Conservation (phyloP, 805 yeast genomes). For the Kurtzmaniella cleridarum region DNA sequence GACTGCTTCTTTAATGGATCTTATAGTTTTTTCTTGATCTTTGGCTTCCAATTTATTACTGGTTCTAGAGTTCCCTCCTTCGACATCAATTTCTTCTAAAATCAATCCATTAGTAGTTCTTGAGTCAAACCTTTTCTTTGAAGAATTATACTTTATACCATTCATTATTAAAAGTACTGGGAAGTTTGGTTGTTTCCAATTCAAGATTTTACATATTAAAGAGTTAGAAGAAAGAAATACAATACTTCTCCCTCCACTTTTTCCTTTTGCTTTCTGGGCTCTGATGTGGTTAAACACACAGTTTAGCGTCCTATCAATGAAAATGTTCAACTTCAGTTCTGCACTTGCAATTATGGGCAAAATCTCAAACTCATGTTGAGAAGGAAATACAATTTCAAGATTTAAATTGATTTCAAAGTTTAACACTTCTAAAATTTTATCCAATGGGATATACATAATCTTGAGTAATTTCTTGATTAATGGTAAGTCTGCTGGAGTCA, state of each 20-base stretch:
- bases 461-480: constrained; percentile 41
- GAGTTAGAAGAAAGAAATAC: constrained; percentile 85
- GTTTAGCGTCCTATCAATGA: constrained; percentile 68
- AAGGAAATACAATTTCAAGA: constrained; percentile 74
- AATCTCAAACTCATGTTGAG: constrained; percentile 37
- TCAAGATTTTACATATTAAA: constrained; percentile 83
- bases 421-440: constrained; percentile 49
- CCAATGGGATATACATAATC: constrained; percentile 54
- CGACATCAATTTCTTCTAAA: constrained; percentile 16
- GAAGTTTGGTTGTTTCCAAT: constrained; percentile 98
- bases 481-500: constrained; percentile 31
- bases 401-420: constrained; percentile 61
- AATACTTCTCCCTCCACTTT: constrained; percentile 49
- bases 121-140: constrained; percentile 27
- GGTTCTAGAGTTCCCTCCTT: not conserved
- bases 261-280: constrained; percentile 23
- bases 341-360: constrained; percentile 37
- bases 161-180: constrained; percentile 86
- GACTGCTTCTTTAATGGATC: constrained; percentile 79
- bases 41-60: constrained; percentile 17
- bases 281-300: constrained; percentile 76
- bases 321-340: constrained; percentile 57
- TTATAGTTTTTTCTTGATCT: constrained; percentile 39
- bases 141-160: constrained; percentile 43
- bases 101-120: constrained; percentile 37